Evolutionary conservation across 345 rosid species (phyloP).

Genomic region (Citrus medica): DNA sequence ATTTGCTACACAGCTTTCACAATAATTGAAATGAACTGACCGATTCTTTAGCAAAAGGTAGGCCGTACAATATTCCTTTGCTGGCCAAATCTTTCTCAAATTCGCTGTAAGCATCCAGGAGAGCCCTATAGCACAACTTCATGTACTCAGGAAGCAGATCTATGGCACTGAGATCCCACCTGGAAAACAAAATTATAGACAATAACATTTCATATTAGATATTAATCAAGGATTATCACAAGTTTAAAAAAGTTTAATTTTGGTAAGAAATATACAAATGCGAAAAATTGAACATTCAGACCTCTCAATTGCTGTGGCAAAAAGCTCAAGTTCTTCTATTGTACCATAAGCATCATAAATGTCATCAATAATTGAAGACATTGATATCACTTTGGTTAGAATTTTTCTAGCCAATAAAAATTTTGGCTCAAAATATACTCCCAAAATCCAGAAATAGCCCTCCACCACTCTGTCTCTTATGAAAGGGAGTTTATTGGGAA

Average conservation of each 20-base stretch:
- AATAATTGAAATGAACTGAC: conserved; percentile 5
- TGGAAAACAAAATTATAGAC: not conserved
- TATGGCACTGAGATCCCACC: not conserved
- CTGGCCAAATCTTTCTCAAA: not conserved
- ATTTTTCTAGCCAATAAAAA: conserved; percentile 13
- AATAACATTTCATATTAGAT: no score
- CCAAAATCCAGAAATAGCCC: not conserved
- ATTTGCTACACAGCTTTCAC: no score
- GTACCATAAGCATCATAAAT: conserved; percentile 30
- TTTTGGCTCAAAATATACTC: conserved; percentile 15
- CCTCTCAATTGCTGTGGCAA: conserved; percentile 25
- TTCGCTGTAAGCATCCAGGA: not conserved
- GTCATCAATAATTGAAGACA: conserved; percentile 13
- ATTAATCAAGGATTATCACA: no score
- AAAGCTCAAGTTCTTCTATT: conserved; percentile 24
- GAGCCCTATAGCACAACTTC: not conserved
- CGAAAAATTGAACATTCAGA: not conserved
- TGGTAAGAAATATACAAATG: no score
- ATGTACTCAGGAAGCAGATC: conserved; percentile 10
- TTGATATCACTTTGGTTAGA: conserved; percentile 15
- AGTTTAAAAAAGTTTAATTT: no score
- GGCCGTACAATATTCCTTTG: not conserved
- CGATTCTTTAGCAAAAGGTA: conserved; percentile 22
- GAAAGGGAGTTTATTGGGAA: conserved; percentile 22
- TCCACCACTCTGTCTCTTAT: conserved; percentile 13